Conservation (phyloP, 441 rosid species). For the Gossypium gossypioides region DNA sequence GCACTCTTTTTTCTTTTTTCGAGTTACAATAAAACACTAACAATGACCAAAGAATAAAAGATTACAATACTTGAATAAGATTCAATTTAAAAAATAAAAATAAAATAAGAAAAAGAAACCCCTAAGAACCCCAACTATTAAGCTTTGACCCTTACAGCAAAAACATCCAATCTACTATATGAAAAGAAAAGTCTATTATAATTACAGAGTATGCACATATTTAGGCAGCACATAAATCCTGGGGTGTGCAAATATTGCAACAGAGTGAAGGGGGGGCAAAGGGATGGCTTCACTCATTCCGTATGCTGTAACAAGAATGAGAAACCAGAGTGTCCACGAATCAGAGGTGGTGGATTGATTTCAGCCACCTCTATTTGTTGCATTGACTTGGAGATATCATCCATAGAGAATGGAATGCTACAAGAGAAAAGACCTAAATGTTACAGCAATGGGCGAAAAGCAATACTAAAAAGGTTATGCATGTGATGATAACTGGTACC, state of each 20-base stretch:
- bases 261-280: background rate
- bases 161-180: background rate
- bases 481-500: slow-evolving; percentile 27
- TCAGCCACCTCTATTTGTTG: slow-evolving; percentile 74
- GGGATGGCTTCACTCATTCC: slow-evolving; percentile 30
- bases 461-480: background rate
- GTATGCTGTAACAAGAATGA: slow-evolving; percentile 71
- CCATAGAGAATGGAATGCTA: slow-evolving; percentile 93
- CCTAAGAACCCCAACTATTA: background rate
- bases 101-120: background rate
- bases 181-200: background rate
- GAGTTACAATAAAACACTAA: background rate
- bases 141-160: background rate
- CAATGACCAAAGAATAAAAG: slow-evolving; percentile 5
- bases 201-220: slow-evolving; percentile 6
- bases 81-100: background rate
- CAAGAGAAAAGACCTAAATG: slow-evolving; percentile 3
- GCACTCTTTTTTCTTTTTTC: no score
- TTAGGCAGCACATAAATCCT: background rate
- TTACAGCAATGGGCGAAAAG: background rate
- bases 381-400: slow-evolving; percentile 92
- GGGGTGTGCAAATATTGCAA: background rate
- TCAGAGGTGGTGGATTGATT: slow-evolving; percentile 67
- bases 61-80: background rate
- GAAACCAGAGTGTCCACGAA: slow-evolving; percentile 79